A percentile compares a stretch with the other conserved stretches of the same genome.
Evolutionary conservation across 768 basidiomycete genomes (phyloP).

Genomic region (Fistulinella prunicolor): DNA sequence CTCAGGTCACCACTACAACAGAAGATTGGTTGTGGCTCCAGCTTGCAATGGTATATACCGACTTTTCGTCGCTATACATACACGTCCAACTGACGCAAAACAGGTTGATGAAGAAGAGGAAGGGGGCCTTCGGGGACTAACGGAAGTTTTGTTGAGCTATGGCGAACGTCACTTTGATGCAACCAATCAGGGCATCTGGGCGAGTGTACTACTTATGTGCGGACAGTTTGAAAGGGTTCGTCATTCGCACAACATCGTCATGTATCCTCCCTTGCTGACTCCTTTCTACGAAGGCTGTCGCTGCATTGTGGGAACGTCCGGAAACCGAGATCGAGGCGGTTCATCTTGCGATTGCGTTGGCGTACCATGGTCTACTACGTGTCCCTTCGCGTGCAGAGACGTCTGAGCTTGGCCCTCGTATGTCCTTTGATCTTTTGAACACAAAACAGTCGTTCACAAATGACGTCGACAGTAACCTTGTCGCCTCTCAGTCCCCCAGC

Average conservation of each 20-base stretch:
- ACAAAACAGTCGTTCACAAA: background rate
- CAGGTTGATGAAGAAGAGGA: conserved; percentile 82
- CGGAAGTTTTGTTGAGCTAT: conserved; percentile 74
- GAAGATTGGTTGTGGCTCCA: conserved; percentile 99
- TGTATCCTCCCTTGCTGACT: background rate
- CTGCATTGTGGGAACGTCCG: conserved; percentile 82
- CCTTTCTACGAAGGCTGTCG: conserved; percentile 63
- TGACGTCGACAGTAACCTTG: conserved; percentile 53
- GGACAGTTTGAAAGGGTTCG: conserved; percentile 92
- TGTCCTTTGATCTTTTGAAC: conserved; percentile 26
- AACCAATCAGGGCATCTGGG: conserved; percentile 68
- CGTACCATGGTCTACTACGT: conserved; percentile 90
- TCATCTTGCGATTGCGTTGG: conserved; percentile 86
- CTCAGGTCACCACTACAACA: conserved; percentile 83
- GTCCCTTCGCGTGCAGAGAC: conserved; percentile 79
- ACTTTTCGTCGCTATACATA: background rate
- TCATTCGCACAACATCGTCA: background rate
- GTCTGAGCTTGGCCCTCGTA: conserved; percentile 81
- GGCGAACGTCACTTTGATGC: conserved; percentile 82
- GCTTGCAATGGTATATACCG: conserved; percentile 62
- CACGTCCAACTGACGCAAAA: conserved; percentile 1
- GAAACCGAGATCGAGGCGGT: conserved; percentile 92
- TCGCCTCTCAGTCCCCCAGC: conserved; percentile 68
- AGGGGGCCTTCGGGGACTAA: conserved; percentile 66
- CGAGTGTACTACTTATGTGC: conserved; percentile 81